Evolutionary conservation across 345 rosid species (phyloP).

Genomic region (Brassica carinata): DNA sequence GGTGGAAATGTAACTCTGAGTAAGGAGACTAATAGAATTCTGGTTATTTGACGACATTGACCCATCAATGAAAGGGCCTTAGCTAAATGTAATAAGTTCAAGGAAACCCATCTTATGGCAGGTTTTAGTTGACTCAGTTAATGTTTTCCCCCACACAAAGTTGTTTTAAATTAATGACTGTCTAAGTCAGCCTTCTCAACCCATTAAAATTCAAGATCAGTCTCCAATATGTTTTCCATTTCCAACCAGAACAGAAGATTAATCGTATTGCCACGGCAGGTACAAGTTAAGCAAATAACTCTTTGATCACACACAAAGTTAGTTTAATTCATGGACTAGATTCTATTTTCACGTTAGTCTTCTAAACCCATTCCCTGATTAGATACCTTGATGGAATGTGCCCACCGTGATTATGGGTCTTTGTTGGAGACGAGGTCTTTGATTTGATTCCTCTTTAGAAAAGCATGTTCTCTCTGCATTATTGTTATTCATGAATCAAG

Average conservation of each 20-base stretch:
- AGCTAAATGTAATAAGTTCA: not conserved
- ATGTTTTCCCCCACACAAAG: not conserved
- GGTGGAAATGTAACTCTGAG: too few species aligned
- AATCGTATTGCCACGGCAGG: not conserved
- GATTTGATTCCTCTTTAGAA: not conserved
- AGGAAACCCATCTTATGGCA: not conserved
- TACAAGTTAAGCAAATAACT: not conserved
- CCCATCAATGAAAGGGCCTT: too few species aligned
- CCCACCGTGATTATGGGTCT: not conserved
- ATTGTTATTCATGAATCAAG: not conserved
- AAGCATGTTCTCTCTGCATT: not conserved
- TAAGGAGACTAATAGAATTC: too few species aligned
- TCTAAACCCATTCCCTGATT: not conserved
- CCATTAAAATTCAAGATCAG: not conserved
- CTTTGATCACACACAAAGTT: not conserved
- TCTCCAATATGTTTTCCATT: not conserved
- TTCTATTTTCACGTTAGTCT: not conserved
- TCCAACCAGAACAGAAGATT: not conserved
- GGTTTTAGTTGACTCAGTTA: not conserved
- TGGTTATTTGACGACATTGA: too few species aligned
- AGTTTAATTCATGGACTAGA: not conserved
- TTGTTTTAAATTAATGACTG: not conserved
- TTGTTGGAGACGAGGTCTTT: not conserved
- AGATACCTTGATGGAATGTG: not conserved
- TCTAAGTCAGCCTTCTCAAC: not conserved